Evolutionary conservation across 805 yeast genomes (phyloP).

Genomic region (Middelhovenomyces tepae): DNA sequence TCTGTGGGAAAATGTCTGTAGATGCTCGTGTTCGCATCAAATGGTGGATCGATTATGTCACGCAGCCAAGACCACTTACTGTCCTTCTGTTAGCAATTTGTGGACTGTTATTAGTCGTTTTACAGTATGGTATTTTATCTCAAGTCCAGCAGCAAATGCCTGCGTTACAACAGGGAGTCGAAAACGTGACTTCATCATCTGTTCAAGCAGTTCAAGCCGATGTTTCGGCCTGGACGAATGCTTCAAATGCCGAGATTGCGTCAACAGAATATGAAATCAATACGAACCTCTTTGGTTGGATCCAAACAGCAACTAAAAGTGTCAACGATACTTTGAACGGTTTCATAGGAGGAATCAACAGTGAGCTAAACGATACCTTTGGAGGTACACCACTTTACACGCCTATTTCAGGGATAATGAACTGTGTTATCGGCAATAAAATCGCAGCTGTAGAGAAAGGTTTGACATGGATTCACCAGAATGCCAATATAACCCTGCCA

Average conservation of each 20-base stretch:
- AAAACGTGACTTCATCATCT: slow-evolving; percentile 10
- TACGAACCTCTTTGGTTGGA: slow-evolving; percentile 56
- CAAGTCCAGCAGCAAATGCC: slow-evolving; percentile 19
- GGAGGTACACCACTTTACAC: slow-evolving; percentile 55
- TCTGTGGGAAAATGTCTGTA: slow-evolving; percentile 3
- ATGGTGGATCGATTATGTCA: slow-evolving; percentile 45
- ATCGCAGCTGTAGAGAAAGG: slow-evolving; percentile 59
- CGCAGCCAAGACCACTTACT: slow-evolving; percentile 43
- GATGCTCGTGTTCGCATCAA: slow-evolving; percentile 20
- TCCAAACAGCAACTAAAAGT: slow-evolving; percentile 45
- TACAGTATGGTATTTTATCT: slow-evolving; percentile 45
- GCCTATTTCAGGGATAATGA: slow-evolving; percentile 59
- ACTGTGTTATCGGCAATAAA: slow-evolving; percentile 74
- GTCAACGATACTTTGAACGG: slow-evolving; percentile 52
- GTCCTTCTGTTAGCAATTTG: slow-evolving; percentile 45
- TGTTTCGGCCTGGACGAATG: slow-evolving; percentile 38
- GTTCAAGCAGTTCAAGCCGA: slow-evolving; percentile 13
- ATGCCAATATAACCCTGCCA: slow-evolving; percentile 54
- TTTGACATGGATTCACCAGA: slow-evolving; percentile 64
- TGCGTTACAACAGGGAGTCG: slow-evolving; percentile 10
- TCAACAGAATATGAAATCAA: slow-evolving; percentile 48
- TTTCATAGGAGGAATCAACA: slow-evolving; percentile 53
- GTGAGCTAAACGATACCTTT: slow-evolving; percentile 50
- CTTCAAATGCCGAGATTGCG: slow-evolving; percentile 47
- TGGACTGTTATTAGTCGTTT: slow-evolving; percentile 45